Percentiles rank a stretch among this genome's conserved stretches.
phyloP scores from a whole-genome alignment of 2,329 filamentous ascomycete genomes.

The Pyrenophora seminiperda region DNA sequence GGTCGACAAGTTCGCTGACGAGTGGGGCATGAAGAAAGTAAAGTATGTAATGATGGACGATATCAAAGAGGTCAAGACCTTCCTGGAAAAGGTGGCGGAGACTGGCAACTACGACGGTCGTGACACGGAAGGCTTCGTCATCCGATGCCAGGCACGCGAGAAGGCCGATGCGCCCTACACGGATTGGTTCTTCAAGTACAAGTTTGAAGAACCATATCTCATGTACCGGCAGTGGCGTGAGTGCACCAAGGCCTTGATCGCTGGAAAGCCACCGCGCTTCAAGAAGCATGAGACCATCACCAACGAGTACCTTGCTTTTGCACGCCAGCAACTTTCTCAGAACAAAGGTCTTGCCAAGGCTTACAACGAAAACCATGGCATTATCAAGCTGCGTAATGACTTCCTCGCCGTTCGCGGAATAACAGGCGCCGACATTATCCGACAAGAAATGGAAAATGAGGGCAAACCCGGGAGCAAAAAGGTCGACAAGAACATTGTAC shows the following conservation, averaged over 20 bases:
- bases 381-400: constrained; percentile 86
- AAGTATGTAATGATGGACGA: constrained; percentile 79
- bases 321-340: constrained; percentile 71
- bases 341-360: constrained; percentile 70
- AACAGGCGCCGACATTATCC: constrained; percentile 87
- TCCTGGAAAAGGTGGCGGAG: constrained; percentile 83
- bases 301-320: constrained; percentile 85
- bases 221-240: constrained; percentile 99
- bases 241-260: constrained; percentile 88
- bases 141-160: constrained; percentile 78
- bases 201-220: constrained; percentile 97
- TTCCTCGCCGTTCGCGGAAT: constrained; percentile 84
- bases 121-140: constrained; percentile 95
- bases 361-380: constrained; percentile 90
- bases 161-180: constrained; percentile 62
- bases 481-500: constrained; percentile 70
- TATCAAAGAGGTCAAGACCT: constrained; percentile 72
- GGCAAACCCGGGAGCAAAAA: constrained; percentile 58
- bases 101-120: constrained; percentile 88
- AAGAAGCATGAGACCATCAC: constrained; percentile 91
- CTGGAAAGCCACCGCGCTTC: constrained; percentile 72
- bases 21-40: constrained; percentile 93
- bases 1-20: constrained; percentile 87
- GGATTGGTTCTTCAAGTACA: constrained; percentile 99
- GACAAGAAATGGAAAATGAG: constrained; percentile 67